Evolutionary conservation across 1,284 basidiomycete species (phyloP), one percentile per base, ranked within the genome.

Genomic region (Stygiomarasmius scandens): DNA sequence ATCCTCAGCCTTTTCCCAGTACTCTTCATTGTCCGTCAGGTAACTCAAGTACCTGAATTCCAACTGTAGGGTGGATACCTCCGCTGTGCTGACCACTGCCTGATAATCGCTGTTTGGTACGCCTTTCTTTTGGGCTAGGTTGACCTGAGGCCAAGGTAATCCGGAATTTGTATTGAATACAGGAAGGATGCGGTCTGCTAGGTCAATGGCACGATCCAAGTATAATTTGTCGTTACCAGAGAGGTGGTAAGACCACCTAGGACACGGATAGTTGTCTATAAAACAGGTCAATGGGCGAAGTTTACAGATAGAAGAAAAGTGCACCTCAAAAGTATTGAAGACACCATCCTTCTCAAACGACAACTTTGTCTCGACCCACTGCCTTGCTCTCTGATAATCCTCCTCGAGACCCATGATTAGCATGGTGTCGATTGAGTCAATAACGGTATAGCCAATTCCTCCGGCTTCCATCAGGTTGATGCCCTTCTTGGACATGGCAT

Each of bases 251-350:
- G 70, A 5, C 77, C 77, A 36, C 77, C 78, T 1, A 80, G 69
- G 1, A 79, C 71, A 44, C 77, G 74, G 43, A 81, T 81, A 1
- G 77, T 79, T 2, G 76, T 78, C 75, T 58, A 16, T 1, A n/a
- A n/a, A n/a, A n/a, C n/a, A n/a, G n/a, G 34, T 58, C 22, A 55
- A 47, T 54, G 22, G 19, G n/a, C n/a, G n/a, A n/a, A n/a, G n/a
- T n/a, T 51, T 16, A 19, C 16, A 23, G 16, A 58, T 19, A n/a
- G 12, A 52, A 23, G 32, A 20, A 36, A 10, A 3, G n/a, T n/a
- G 52, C 59, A 92, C 93, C 82, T 98, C 96, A 65, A 98, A 98
- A 0, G 93, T 95, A 71, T 90, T 98, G 72, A 93, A 93, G 19
- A 83, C 75, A 10, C 82, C 94, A 66, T 95, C 87, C 11, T 87